Evolutionary conservation across 805 yeast species (phyloP).

Genomic region (Torulaspora delbrueckii): DNA sequence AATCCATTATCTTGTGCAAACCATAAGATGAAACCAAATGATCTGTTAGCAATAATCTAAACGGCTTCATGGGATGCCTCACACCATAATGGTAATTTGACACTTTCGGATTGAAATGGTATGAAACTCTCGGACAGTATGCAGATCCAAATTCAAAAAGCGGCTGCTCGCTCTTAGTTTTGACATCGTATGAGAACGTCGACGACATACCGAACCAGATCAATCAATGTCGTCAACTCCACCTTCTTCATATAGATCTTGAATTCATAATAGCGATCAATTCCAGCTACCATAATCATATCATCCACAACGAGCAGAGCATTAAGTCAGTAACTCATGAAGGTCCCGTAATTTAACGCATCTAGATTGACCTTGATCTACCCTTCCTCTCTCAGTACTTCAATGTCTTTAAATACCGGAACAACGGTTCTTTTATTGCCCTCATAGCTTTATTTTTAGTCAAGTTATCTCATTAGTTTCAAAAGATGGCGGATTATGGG

Average conservation of each 20-base stretch:
- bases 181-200: conserved; percentile 41
- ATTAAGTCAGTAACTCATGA: no score
- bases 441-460: no score
- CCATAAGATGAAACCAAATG: conserved; percentile 83
- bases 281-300: neutral
- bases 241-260: neutral
- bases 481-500: neutral
- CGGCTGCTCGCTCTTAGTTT: conserved; percentile 43
- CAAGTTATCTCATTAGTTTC: neutral
- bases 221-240: neutral
- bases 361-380: no score
- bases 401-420: no score
- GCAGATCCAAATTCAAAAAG: conserved; percentile 41
- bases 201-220: conserved; percentile 16
- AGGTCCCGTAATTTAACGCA: no score
- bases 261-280: neutral
- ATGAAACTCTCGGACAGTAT: conserved; percentile 63
- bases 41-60: conserved; percentile 88
- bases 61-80: conserved; percentile 98
- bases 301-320: neutral
- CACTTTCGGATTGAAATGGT: conserved; percentile 81
- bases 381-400: no score
- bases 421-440: no score
- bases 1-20: conserved; percentile 83
- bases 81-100: conserved; percentile 85